Evolutionary conservation across 2,329 filamentous ascomycete genomes (phyloP), one percentile per base, ranked within the genome.

Genomic region (Karstenula rhodostoma): DNA sequence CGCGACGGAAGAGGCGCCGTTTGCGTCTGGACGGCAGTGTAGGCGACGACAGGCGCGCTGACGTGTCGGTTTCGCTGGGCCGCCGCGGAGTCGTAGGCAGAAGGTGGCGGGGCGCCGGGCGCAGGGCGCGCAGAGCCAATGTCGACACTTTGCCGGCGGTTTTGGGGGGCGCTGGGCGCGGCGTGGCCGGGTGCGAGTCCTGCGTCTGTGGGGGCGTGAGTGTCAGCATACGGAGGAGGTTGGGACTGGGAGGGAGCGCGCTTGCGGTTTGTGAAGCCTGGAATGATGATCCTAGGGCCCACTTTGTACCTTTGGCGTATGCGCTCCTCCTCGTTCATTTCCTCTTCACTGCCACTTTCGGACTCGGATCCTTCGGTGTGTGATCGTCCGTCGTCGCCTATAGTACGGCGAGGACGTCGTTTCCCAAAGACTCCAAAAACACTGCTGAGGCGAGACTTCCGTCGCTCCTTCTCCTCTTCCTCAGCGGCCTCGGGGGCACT

Each of bases 331-430:
- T 75, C 74, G n/a, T 76, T 69, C 29, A 72, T 64, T 44, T 72
- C 72, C 25, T 68, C 71, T 25, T 74, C 73, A 44, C 71, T 72
- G 2, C 62, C 71, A 33, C 67, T 73, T 40, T 71, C 69, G 54
- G 65, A 70, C 19, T 48, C 53, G 9, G 61, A 62, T 15, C 58
- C 61, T 23, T 70, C 66, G 2, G 64, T 71, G 29, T 69, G 66
- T 2, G 72, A 74, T 57, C 74, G 70, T 1, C 74, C 74, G 44
- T 78, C 73, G 43, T 77, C 74, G 10, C 73, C 74, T 9, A 76
- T 68, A 12, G 67, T 72, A 32, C 59, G 60, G 13, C 50, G 60
- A 37, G 67, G 69, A 13, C 63, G 67, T 15, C 59, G 61, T 25
- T 68, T 59, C 29, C 69, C 68, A 29, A 77, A 71, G 3, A 65